Conservation (phyloP, 140 eudicot species). For the Erigeron philadelphicus region DNA sequence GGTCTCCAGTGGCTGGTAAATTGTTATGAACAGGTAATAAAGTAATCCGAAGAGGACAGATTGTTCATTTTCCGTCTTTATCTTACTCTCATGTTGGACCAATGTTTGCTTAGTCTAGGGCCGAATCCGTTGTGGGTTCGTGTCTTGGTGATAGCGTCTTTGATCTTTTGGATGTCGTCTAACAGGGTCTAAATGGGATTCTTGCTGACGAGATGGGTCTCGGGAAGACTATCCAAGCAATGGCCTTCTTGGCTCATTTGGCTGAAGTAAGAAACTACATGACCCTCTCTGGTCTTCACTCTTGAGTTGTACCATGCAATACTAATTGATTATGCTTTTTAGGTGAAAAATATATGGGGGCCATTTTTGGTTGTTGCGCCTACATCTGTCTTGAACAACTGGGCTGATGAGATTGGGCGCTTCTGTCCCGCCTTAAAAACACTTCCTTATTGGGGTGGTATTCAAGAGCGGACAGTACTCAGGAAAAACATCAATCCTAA, state of each 20-base stretch:
- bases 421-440: conserved; percentile 93
- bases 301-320: conserved; percentile 19
- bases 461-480: conserved; percentile 73
- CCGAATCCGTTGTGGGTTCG: too few relatives aligned
- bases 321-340: conserved; percentile 24
- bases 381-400: conserved; percentile 88
- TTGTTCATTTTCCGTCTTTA: background rate
- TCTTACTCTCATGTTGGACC: background rate
- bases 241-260: conserved; percentile 98
- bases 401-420: conserved; percentile 98
- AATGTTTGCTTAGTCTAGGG: too few relatives aligned
- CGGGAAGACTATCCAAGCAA: conserved; percentile 97
- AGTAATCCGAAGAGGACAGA: background rate
- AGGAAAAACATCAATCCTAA: conserved; percentile 91
- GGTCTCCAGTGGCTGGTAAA: conserved; percentile 99
- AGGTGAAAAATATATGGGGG: conserved; percentile 99
- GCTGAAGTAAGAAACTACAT: conserved; percentile 67
- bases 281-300: conserved; percentile 13
- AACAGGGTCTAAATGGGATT: conserved; percentile 91
- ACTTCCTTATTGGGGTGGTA: conserved; percentile 97
- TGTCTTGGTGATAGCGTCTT: too few relatives aligned
- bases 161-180: conserved; percentile 5
- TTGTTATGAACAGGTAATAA: conserved; percentile 89
- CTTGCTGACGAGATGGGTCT: conserved; percentile 99
- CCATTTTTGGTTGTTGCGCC: conserved; percentile 99